phyloP scores from a whole-genome alignment of 1,284 basidiomycete genomes.

The Chalciporus sp. region DNA sequence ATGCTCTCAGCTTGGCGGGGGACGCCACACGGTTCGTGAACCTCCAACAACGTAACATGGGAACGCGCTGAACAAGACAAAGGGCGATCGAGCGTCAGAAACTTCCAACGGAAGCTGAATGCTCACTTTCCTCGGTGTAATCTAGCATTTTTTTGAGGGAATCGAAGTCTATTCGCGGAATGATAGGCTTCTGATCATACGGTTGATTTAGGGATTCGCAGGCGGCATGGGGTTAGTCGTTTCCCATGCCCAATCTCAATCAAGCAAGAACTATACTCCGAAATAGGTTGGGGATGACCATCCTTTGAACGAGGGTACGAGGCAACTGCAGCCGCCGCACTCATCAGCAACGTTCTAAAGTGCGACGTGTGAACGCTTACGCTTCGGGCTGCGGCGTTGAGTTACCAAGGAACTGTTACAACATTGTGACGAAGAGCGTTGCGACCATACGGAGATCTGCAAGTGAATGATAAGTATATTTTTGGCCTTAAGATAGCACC shows the following conservation, averaged over 20 bases:
- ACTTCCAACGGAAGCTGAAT: neutral
- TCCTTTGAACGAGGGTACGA: neutral
- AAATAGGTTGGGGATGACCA: neutral
- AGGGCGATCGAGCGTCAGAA: neutral
- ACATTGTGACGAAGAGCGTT: neutral
- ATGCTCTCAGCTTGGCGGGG: neutral
- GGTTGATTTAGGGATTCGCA: neutral
- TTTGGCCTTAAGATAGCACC: neutral
- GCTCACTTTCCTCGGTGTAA: neutral
- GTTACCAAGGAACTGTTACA: neutral
- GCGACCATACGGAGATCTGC: too few relatives aligned
- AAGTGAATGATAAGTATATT: neutral
- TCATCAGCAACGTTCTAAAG: neutral
- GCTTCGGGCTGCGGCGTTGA: neutral
- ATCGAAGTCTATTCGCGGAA: neutral
- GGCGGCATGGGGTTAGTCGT: neutral
- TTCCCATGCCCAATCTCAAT: slow-evolving; percentile 6
- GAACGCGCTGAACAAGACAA: neutral
- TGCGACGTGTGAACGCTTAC: neutral
- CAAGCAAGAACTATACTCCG: neutral
- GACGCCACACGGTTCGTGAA: neutral
- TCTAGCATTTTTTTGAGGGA: neutral
- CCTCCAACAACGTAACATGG: neutral
- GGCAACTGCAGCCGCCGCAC: neutral
- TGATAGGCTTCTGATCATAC: neutral